Evolutionary conservation across 2,329 filamentous ascomycete genomes (phyloP), one percentile per base, ranked within the genome.

Genomic region (Celoporthe dispersa): DNA sequence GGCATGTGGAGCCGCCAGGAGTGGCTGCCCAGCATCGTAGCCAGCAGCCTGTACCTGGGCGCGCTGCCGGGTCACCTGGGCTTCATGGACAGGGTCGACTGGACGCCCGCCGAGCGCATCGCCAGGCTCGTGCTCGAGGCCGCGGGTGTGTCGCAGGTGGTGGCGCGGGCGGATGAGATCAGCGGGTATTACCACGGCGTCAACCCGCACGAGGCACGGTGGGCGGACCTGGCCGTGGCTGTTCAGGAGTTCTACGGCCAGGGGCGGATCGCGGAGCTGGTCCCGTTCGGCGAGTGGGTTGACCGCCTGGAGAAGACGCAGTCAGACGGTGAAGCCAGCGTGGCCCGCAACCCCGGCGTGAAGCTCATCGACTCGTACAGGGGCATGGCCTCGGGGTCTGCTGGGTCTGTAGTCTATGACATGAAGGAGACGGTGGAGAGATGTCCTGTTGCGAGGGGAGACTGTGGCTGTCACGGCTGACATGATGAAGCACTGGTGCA

Each of bases 1-100:
- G 86, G 86, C 0, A 71, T 73, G 37, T 89, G 87, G 87, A 87
- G 85, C 70, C 78, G 76, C 33, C 79, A 84, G 9, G 87, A 89
- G 71, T 88, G 86, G 84, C 75, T 89, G 7, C 87, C 87, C 0
- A 80, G 77, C 19, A 78, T 83, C 62, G 75, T 84, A n/a, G 78
- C 80, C 0, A 86, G 83, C 44, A 87, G 84, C 0, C 75, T 83
- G 25, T 76, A 82, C 59, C 75, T 88, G 1, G 80, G 81, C 0
- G 78, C 80, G 6, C 73, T 88, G 6, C 86, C 86, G 0, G 60
- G 64, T 0, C 74, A 79, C 3, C 77, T 88, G 0, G 86, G 84
- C 0, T 66, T 72, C 0, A 77, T 80, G 74, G 75, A 82, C 12
- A 74, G 75, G 2, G 79, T 88, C 0, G 85, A 87, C 74, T 88